These are phyloP conservation scores for Fusarium sp. DNA, from an alignment of 2,329 filamentous ascomycete species.

Conservation along the genomic window DNA sequence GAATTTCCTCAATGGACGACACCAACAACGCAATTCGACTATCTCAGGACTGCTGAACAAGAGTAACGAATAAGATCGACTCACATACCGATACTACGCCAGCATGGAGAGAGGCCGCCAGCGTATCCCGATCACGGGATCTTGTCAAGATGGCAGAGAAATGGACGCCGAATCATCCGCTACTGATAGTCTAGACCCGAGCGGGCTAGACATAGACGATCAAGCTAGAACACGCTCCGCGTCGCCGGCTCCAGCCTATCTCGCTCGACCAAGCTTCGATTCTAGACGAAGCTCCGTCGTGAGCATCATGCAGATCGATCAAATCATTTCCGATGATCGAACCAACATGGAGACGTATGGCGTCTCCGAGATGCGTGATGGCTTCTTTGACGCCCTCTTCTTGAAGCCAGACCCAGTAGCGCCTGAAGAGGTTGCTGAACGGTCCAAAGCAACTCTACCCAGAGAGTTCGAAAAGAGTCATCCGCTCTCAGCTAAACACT, in stretches of 20 bases:
- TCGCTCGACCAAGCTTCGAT: conserved; percentile 40
- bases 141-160: conserved; percentile 18
- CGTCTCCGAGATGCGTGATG: conserved; percentile 61
- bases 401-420: conserved; percentile 59
- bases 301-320: conserved; percentile 54
- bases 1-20: background rate
- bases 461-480: conserved; percentile 62
- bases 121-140: conserved; percentile 19
- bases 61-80: background rate
- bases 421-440: conserved; percentile 57
- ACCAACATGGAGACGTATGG: conserved; percentile 60
- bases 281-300: conserved; percentile 51
- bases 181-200: conserved; percentile 40
- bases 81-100: background rate
- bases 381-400: conserved; percentile 66
- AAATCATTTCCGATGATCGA: conserved; percentile 54
- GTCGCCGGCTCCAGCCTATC: conserved; percentile 30
- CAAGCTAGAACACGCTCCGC: conserved; percentile 15
- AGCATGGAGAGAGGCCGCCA: conserved; percentile 21
- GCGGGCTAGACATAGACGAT: conserved; percentile 36
- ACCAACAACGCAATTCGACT: background rate
- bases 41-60: background rate
- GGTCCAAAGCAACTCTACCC: conserved; percentile 63
- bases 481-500: conserved; percentile 63
- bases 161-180: conserved; percentile 14